phyloP scores from a whole-genome alignment of 495 filamentous ascomycete species.

The Rusavskia elegans region DNA sequence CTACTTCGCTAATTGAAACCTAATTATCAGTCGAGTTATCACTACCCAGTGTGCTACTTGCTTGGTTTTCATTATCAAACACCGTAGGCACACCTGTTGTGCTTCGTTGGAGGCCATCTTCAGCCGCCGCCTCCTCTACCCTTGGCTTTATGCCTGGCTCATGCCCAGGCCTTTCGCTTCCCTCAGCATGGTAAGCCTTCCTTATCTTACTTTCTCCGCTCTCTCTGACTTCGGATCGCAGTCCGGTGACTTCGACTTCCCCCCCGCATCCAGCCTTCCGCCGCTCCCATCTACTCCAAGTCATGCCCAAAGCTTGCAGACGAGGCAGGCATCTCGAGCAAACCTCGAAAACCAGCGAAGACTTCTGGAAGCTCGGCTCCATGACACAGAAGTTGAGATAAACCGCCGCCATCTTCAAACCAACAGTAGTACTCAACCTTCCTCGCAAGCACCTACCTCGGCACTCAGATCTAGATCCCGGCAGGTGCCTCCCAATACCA shows the following conservation, averaged over 20 bases:
- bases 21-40: no score
- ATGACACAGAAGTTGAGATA: conserved; percentile 3
- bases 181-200: conserved; percentile 6
- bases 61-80: no score
- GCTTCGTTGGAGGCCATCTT: no score
- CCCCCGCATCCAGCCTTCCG: conserved; percentile 2
- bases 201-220: no score
- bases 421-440: neutral
- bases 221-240: conserved; percentile 11
- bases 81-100: no score
- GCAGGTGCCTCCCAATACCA: neutral
- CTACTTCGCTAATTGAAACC: no score
- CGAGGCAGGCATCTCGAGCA: neutral
- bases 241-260: conserved; percentile 44
- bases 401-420: neutral
- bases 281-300: neutral
- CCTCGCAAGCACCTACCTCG: conserved; percentile 7
- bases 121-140: neutral
- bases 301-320: neutral
- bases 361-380: neutral
- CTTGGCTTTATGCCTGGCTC: neutral
- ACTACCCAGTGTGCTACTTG: no score
- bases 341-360: neutral
- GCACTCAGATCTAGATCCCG: conserved; percentile 8
- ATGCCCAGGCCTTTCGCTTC: conserved; percentile 8